Base-by-base conservation (phyloP, 2,329 filamentous ascomycete genomes). In the Penicillium fuscoglaucum region DNA sequence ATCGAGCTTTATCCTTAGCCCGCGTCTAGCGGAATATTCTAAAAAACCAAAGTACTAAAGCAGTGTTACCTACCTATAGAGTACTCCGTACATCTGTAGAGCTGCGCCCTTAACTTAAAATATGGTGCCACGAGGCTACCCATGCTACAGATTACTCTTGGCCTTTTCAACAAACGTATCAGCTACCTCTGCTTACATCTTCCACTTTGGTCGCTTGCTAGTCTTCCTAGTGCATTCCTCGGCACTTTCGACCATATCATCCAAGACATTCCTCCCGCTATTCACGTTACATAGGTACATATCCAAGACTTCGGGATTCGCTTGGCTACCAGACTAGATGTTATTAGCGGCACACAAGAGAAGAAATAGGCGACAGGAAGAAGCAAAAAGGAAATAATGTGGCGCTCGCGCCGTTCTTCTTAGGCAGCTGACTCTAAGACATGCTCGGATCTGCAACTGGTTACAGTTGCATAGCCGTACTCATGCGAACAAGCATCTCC, bases 1-100 rank as follows among this genome's bases (percentile, higher is more conserved):
- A 73, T 72, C 59, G 60, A 68, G 68, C 69, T 70, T 31, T 66
- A 64, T 66, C 60, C 47, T 58, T 40, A n/a, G 43, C 21, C 43
- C 35, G 26, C 52, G n/a, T 28, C 26, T 40, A 31, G n/a, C 33
- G 28, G 47, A 24, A 48, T 21, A n/a, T 19, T 15, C 26, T 12
- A 4, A 26, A 21, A 2, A 21, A 15, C 8, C 3, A 45, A 52
- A 52, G 50, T 45, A 52, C 28, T n/a, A 35, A 48, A n/a, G 19
- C 26, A 29, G 26, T 35, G 6, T 13, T 31, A 19, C 17, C 29
- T 33, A 28, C 41, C 4, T 39, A n/a, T 9, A 10, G 17, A 37
- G 29, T 10, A 13, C 29, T 31, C 29, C 29, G 1, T 31, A 47
- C 28, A 26, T 12, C 40, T 8, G 10, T 12, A 19, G 26, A 46